phyloP scores from a whole-genome alignment of 306 rosid species.

The Quercus mongolica region DNA sequence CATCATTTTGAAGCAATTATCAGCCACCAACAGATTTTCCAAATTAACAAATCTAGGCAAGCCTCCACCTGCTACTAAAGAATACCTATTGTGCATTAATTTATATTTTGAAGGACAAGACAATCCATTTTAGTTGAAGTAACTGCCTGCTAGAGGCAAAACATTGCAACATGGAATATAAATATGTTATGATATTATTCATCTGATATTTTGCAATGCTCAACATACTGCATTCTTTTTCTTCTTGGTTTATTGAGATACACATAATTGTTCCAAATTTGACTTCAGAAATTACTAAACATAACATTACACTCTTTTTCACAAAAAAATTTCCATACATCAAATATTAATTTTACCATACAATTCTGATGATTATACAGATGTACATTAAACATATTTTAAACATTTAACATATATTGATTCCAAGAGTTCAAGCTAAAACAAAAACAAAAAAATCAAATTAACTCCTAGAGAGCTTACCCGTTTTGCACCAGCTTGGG shows the following conservation, averaged over 20 bases:
- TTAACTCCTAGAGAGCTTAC: slow-evolving; percentile 42
- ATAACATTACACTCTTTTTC: neutral
- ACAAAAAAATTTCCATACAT: neutral
- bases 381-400: neutral
- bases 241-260: neutral
- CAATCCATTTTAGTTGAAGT: neutral
- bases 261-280: neutral
- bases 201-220: neutral
- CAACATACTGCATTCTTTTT: neutral
- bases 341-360: neutral
- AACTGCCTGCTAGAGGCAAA: neutral
- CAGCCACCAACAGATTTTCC: neutral
- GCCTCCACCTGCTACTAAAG: neutral
- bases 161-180: neutral
- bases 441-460: no score
- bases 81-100: neutral
- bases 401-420: neutral
- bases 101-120: neutral
- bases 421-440: neutral
- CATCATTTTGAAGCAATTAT: neutral
- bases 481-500: slow-evolving; percentile 96
- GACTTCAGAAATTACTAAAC: neutral
- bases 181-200: neutral
- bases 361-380: neutral
- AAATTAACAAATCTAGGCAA: neutral